These are phyloP conservation scores for Naegleria lovaniensis DNA, from an alignment of 208 protist genomes.

Conservation along the genomic window DNA sequence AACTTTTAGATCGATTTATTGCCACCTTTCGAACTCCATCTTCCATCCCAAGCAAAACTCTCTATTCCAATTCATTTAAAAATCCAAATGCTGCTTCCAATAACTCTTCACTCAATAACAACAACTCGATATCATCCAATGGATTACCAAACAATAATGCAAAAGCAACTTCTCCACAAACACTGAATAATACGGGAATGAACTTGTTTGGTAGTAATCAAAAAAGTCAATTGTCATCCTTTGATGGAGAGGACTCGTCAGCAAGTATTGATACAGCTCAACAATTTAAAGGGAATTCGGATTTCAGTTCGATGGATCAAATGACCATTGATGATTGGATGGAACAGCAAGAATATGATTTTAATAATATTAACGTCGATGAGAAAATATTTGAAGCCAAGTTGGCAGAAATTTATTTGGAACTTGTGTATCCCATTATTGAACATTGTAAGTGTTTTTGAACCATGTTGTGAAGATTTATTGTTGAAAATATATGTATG, in stretches of 20 bases:
- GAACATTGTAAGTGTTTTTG: neutral
- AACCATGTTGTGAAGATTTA: neutral
- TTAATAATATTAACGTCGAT: neutral
- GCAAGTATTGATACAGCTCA: neutral
- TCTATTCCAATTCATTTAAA: neutral
- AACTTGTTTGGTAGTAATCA: neutral
- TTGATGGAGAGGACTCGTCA: neutral
- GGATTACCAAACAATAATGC: too few species aligned
- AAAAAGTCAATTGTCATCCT: neutral
- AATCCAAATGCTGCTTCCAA: neutral
- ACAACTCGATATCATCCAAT: neutral
- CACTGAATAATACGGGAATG: neutral
- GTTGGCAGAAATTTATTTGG: neutral
- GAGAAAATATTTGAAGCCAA: constrained; percentile 8
- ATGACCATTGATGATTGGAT: neutral
- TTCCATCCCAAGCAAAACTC: neutral
- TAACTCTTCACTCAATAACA: neutral
- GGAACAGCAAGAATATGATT: neutral
- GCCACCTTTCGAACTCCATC: neutral
- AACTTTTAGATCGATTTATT: neutral
- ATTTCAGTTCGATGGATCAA: neutral
- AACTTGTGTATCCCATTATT: neutral
- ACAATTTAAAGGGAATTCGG: neutral
- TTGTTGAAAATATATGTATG: too few species aligned
- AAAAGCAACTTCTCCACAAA: neutral